Evolutionary conservation across 768 basidiomycete species (phyloP).

Genomic region (Pleurotus djamor): DNA sequence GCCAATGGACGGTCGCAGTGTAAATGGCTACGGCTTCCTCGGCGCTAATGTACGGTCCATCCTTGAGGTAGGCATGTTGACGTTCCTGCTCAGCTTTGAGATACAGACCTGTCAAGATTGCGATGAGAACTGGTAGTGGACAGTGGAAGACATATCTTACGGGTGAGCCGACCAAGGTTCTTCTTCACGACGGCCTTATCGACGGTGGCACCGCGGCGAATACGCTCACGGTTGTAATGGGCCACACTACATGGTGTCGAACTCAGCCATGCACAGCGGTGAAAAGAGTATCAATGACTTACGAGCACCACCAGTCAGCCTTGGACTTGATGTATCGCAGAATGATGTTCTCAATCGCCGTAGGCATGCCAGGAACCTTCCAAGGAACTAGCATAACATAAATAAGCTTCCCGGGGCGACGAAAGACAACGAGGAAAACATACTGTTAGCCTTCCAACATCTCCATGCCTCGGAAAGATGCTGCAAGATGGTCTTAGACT

Average conservation of each 20-base stretch:
- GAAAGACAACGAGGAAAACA: conserved; percentile 17
- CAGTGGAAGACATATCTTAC: conserved; percentile 30
- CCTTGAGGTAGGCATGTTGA: conserved; percentile 98
- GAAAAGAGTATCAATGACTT: conserved; percentile 22
- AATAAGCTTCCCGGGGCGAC: conserved; percentile 5
- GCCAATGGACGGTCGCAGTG: conserved; percentile 98
- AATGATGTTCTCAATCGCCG: conserved; percentile 99
- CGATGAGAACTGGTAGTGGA: background rate
- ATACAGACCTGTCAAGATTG: conserved; percentile 60
- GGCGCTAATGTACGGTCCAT: conserved; percentile 98
- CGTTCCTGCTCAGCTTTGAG: conserved; percentile 99
- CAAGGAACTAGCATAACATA: conserved; percentile 68
- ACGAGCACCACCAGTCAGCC: conserved; percentile 99
- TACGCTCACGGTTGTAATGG: conserved; percentile 97
- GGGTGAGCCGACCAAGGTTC: conserved; percentile 96
- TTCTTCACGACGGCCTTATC: conserved; percentile 99
- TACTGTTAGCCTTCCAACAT: conserved; percentile 93
- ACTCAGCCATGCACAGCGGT: background rate
- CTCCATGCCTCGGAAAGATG: conserved; percentile 99
- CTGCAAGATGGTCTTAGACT: conserved; percentile 99
- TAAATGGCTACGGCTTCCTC: conserved; percentile 99
- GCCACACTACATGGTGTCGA: conserved; percentile 58
- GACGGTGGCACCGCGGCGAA: conserved; percentile 93
- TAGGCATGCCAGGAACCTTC: conserved; percentile 99
- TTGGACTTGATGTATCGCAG: conserved; percentile 99